phyloP scores from a whole-genome alignment of 306 rosid genomes.

The Senna siamea region DNA sequence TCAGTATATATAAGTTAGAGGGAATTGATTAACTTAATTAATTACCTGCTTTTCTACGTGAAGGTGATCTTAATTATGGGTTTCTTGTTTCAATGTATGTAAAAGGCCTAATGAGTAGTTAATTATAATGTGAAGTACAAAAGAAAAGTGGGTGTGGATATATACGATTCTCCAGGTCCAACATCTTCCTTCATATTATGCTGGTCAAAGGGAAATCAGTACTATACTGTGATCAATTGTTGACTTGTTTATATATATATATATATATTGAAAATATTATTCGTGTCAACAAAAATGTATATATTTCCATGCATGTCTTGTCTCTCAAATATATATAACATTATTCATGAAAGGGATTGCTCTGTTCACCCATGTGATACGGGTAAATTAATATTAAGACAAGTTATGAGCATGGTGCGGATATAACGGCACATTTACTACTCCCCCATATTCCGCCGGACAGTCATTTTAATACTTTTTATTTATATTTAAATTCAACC shows the following conservation, averaged over 20 bases:
- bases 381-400: conserved; percentile 33
- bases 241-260: conserved; percentile 35
- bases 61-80: too few relatives aligned
- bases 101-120: too few relatives aligned
- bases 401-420: conserved; percentile 48
- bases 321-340: too few relatives aligned
- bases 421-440: conserved; percentile 50
- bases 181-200: conserved; percentile 23
- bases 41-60: too few relatives aligned
- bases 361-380: conserved; percentile 43
- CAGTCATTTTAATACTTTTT: not conserved
- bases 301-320: too few relatives aligned
- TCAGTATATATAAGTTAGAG: too few relatives aligned
- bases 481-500: too few relatives aligned
- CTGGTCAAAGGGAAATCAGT: conserved; percentile 38
- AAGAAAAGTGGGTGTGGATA: too few relatives aligned
- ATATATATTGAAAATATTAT: not conserved
- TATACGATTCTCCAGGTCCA: conserved; percentile 29
- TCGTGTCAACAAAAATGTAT: too few relatives aligned
- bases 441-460: not conserved
- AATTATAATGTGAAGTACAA: too few relatives aligned
- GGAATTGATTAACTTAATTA: too few relatives aligned
- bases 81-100: too few relatives aligned
- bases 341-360: conserved; percentile 29
- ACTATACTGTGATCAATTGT: conserved; percentile 48